Evolutionary conservation across 1,284 basidiomycete genomes (phyloP).

Genomic region (Irpex lacteus): DNA sequence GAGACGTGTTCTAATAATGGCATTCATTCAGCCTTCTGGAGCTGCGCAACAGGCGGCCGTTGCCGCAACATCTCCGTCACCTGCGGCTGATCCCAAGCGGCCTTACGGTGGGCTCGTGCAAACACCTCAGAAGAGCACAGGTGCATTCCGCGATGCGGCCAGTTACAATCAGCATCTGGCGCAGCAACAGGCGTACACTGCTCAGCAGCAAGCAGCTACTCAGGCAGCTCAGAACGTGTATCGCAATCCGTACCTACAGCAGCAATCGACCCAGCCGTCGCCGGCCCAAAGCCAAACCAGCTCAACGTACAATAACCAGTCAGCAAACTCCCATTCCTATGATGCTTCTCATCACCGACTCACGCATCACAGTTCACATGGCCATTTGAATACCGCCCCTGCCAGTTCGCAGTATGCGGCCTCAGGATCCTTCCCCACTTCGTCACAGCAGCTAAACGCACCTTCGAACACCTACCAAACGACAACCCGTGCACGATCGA

Average conservation of each 20-base stretch:
- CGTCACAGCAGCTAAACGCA: slow-evolving; percentile 41
- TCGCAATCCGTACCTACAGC: slow-evolving; percentile 70
- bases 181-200: slow-evolving; percentile 92
- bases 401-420: slow-evolving; percentile 40
- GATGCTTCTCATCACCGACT: slow-evolving; percentile 30
- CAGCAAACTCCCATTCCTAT: slow-evolving; percentile 25
- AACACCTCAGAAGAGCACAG: slow-evolving; percentile 72
- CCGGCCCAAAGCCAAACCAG: slow-evolving; percentile 30
- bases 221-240: slow-evolving; percentile 66
- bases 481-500: slow-evolving; percentile 68
- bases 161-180: slow-evolving; percentile 92
- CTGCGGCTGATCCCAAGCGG: slow-evolving; percentile 68
- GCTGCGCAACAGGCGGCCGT: slow-evolving; percentile 29
- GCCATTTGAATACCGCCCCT: slow-evolving; percentile 40
- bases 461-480: slow-evolving; percentile 72
- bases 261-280: slow-evolving; percentile 32
- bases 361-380: slow-evolving; percentile 48
- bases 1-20: slow-evolving; percentile 5
- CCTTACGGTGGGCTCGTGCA: slow-evolving; percentile 94
- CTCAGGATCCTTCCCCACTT: slow-evolving; percentile 27
- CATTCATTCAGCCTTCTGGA: slow-evolving; percentile 14
- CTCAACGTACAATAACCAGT: slow-evolving; percentile 19
- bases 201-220: slow-evolving; percentile 70
- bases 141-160: slow-evolving; percentile 90
- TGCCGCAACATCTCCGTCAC: slow-evolving; percentile 19